Conservation (phyloP, 192 early-diverging fungal species). For the Kickxella alabastrina region DNA sequence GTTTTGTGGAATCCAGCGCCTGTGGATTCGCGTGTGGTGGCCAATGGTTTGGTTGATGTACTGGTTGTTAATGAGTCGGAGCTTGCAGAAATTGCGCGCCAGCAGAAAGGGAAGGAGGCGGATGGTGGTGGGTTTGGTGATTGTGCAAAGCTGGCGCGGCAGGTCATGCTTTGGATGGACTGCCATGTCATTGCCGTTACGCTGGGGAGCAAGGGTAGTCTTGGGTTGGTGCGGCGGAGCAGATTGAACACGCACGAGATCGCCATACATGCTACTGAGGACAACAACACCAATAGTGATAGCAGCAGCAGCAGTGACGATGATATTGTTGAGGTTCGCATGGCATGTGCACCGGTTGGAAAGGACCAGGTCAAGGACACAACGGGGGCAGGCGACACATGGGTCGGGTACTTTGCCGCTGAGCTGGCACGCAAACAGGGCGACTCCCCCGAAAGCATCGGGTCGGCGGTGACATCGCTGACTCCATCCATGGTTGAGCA, state of each 20-base stretch:
- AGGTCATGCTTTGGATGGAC: constrained; percentile 7
- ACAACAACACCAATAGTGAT: neutral
- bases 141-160: constrained; percentile 8
- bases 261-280: neutral
- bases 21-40: constrained; percentile 47
- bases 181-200: constrained; percentile 26
- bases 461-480: constrained; percentile 10
- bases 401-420: constrained; percentile 52
- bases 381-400: constrained; percentile 49
- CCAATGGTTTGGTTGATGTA: constrained; percentile 59
- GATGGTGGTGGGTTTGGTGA: neutral
- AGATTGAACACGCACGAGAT: constrained; percentile 20
- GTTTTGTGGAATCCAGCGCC: constrained; percentile 87
- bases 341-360: constrained; percentile 22
- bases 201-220: constrained; percentile 22
- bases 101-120: constrained; percentile 12
- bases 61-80: constrained; percentile 83
- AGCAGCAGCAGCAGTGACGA: neutral
- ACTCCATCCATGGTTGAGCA: constrained; percentile 33
- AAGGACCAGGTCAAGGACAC: constrained; percentile 39
- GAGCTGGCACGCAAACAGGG: constrained; percentile 35
- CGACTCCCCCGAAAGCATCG: constrained; percentile 34
- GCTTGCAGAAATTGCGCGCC: constrained; percentile 47
- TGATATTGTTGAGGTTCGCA: constrained; percentile 11
- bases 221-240: constrained; percentile 26